Base-by-base conservation (phyloP, 441 rosid species). In the California macrophylla region DNA sequence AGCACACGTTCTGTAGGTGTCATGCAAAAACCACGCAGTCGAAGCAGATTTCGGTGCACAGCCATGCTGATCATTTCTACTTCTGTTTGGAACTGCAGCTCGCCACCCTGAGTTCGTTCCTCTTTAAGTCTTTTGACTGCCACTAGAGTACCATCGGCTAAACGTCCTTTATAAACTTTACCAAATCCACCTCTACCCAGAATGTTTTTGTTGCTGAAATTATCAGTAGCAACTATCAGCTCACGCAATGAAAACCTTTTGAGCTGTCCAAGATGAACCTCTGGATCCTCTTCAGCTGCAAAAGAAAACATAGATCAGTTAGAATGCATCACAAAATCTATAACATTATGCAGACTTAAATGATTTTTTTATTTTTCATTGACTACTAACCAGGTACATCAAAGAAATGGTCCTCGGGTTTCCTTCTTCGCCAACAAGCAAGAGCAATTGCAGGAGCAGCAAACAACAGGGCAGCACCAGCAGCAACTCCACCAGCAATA, bases 11-110 rank as follows among this genome's bases (percentile, higher is more conserved):
- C 72, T 8, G 67, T 70, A 9, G 67, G 73, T 25, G 67, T 36
- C 67, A 70, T 70, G 58, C 73, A 70, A 70, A 70, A 70, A 15
- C 73, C 73, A 58, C 73, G 60, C 47, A 61, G 26, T 6, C 67
- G 38, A n/a, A 70, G 73, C 20, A 70, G 32, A 38, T 70, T 70
- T 1, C 67, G 66, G 12, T 70, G 73, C 66, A 70, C 67, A 6
- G 73, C 73, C 73, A 70, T 70, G 67, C 73, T 61, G 38, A 70
- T 70, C 58, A 70, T n/a, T 24, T 68, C 71, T 6, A 68, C 63
- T 67, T 67, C 70, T 6, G 61, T 67, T 50, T 67, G 70, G 36
- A 70, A 70, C 34, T 70, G 72, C 58, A 70, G 9, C 63, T 70
- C 67, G 2, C 72, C 67, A n/a, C 67, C 67, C n/a, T 32, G 72